Evolutionary conservation across 306 rosid genomes (phyloP).

Genomic region (Pyrus pyrifolia): DNA sequence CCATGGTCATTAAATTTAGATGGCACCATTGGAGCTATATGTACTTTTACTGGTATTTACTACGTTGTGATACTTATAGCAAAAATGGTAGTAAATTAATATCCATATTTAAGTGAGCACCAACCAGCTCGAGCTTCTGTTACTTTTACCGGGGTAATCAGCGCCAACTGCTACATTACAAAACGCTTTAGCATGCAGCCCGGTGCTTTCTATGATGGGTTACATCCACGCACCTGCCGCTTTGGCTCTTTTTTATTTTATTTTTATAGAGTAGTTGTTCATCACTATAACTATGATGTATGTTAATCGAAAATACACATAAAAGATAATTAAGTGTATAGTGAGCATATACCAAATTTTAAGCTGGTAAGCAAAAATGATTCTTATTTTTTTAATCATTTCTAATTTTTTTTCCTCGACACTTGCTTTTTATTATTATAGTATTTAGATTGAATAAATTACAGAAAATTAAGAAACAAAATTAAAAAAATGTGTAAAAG

Average conservation of each 20-base stretch:
- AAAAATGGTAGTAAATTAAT: not conserved
- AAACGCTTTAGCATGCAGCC: conserved; percentile 2
- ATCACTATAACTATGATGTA: no score
- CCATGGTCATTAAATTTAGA: not conserved
- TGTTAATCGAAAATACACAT: no score
- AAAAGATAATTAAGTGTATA: no score
- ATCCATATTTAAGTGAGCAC: not conserved
- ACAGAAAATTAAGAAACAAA: no score
- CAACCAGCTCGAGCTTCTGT: not conserved
- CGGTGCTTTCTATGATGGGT: not conserved
- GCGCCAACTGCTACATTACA: not conserved
- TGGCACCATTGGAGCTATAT: not conserved
- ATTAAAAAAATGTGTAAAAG: no score
- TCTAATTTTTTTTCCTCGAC: no score
- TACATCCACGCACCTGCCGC: not conserved
- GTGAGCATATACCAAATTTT: no score
- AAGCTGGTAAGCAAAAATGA: no score
- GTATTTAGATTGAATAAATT: no score
- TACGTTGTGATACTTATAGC: not conserved
- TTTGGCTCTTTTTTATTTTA: not conserved
- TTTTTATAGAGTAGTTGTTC: no score
- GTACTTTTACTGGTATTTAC: not conserved
- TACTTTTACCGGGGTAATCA: not conserved
- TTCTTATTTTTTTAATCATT: no score
- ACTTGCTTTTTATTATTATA: no score